Conservation (phyloP, 2,329 filamentous ascomycete species). For the Cladophialophora bantiana region DNA sequence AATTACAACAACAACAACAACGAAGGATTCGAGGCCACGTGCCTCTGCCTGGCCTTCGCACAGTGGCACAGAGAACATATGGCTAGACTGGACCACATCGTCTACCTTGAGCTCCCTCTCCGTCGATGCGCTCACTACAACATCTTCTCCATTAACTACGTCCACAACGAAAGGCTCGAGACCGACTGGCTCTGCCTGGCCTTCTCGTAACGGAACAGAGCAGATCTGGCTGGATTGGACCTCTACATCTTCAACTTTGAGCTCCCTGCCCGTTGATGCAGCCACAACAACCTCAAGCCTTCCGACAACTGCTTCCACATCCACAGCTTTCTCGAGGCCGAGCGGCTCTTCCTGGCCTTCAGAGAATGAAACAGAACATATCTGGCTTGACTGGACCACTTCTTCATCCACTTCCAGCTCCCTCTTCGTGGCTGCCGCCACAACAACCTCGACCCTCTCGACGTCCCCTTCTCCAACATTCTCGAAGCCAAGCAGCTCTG, state of each 20-base stretch:
- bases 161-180: not conserved
- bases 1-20: not conserved
- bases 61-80: constrained; percentile 3
- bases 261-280: constrained; percentile 8
- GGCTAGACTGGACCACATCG: constrained; percentile 22
- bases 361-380: constrained; percentile 6
- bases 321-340: not conserved
- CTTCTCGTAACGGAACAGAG: constrained; percentile 1
- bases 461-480: not conserved
- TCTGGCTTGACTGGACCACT: constrained; percentile 3
- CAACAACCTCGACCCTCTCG: not conserved
- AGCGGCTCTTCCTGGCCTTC: constrained; percentile 5
- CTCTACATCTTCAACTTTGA: constrained; percentile 13
- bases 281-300: constrained; percentile 10
- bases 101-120: constrained; percentile 6
- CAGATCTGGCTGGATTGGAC: constrained; percentile 12
- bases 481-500: not conserved
- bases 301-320: constrained; percentile 2
- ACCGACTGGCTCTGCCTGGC: constrained; percentile 12
- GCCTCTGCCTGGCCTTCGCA: constrained; percentile 6
- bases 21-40: not conserved
- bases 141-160: not conserved
- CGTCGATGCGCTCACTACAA: constrained; percentile 9
- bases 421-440: not conserved
- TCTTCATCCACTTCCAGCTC: not conserved